Conservation (phyloP, 2,329 filamentous ascomycete species). For the Coniochaeta ligniaria region DNA sequence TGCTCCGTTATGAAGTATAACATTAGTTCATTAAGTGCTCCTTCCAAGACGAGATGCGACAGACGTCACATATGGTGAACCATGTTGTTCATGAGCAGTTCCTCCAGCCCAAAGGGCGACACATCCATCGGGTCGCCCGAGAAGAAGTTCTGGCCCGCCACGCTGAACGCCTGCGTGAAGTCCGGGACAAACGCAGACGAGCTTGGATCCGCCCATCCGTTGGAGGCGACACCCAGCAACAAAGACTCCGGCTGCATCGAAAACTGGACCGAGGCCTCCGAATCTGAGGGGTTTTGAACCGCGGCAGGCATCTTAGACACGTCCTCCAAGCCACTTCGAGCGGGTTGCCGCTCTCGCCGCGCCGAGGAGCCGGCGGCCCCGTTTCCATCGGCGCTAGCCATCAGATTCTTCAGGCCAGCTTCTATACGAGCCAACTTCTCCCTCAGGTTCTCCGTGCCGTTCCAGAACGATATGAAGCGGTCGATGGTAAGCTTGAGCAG, state of each 20-base stretch:
- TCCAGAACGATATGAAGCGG: conserved; percentile 9
- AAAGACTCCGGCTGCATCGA: neutral
- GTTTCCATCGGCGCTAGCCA: conserved; percentile 1
- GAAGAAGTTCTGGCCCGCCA: conserved; percentile 4
- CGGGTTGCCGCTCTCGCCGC: neutral
- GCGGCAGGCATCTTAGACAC: neutral
- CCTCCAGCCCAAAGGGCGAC: conserved; percentile 9
- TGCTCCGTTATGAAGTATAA: no score
- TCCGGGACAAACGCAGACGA: neutral
- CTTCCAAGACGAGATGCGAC: neutral
- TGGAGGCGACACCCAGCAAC: neutral
- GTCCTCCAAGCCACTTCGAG: neutral
- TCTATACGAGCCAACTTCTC: conserved; percentile 8
- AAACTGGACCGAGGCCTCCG: neutral
- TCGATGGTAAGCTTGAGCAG: conserved; percentile 9
- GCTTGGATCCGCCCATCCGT: conserved; percentile 1
- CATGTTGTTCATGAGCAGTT: conserved; percentile 6
- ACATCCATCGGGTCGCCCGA: conserved; percentile 6
- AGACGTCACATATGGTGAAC: neutral
- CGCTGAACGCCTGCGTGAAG: conserved; percentile 6
- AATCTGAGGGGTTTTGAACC: neutral
- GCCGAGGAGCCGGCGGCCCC: neutral
- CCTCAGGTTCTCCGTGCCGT: conserved; percentile 10
- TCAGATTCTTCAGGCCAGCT: conserved; percentile 6
- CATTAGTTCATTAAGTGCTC: neutral